phyloP scores from a whole-genome alignment of 106 monocot genomes.

The Gastrodia elata region DNA sequence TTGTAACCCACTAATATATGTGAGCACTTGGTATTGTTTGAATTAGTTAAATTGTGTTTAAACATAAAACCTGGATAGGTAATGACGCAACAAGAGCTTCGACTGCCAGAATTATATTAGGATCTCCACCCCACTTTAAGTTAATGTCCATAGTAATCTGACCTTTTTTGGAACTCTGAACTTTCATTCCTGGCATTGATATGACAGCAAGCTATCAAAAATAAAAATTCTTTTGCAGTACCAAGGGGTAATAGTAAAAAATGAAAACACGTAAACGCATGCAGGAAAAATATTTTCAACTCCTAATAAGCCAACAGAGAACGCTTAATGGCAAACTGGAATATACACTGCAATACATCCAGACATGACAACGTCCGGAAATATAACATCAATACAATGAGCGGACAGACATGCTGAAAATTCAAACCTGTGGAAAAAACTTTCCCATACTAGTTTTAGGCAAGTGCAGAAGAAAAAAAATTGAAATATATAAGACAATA shows the following conservation, averaged over 20 bases:
- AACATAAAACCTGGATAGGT: slow-evolving; percentile 67
- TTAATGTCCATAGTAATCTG: slow-evolving; percentile 92
- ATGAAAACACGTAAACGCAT: neutral
- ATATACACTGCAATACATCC: neutral
- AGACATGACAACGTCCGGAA: too few species aligned
- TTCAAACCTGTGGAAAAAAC: neutral
- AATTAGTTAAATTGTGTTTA: neutral
- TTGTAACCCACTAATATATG: neutral
- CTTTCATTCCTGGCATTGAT: slow-evolving; percentile 43
- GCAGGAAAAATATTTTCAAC: neutral
- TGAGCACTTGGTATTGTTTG: neutral
- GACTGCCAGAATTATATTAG: slow-evolving; percentile 79
- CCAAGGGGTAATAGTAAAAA: neutral
- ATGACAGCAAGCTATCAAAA: neutral
- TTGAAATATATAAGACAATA: neutral
- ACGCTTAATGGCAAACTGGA: neutral
- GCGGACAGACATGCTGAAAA: neutral
- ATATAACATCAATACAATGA: too few species aligned
- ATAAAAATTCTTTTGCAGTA: neutral
- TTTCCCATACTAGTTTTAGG: neutral
- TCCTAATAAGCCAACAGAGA: neutral
- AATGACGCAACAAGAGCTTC: slow-evolving; percentile 87
- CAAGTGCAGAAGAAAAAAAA: neutral
- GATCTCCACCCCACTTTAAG: slow-evolving; percentile 89
- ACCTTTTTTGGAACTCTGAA: slow-evolving; percentile 76